These are phyloP conservation scores for Leishmania aethiopica DNA, from an alignment of 208 protist genomes.

Conservation along the genomic window DNA sequence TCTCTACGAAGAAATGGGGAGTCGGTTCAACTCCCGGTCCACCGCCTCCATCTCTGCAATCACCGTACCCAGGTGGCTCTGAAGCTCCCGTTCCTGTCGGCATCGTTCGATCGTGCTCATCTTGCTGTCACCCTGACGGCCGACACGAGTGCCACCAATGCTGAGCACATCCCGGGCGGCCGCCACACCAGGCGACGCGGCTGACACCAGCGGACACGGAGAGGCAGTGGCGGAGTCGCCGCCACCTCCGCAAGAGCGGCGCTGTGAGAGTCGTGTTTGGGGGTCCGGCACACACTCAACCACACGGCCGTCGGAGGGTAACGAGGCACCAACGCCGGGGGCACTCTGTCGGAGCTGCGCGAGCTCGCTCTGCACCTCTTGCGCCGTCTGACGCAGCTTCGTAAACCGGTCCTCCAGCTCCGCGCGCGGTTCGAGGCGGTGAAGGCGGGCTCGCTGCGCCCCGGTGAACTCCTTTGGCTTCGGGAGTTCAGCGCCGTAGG, in stretches of 20 bases:
- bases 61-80: constrained; percentile 42
- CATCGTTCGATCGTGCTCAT: constrained; percentile 46
- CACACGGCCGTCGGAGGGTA: neutral
- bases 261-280: constrained; percentile 14
- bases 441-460: constrained; percentile 54
- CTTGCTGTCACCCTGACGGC: constrained; percentile 8
- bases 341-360: constrained; percentile 32
- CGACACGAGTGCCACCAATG: constrained; percentile 4
- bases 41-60: constrained; percentile 75
- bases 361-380: constrained; percentile 57
- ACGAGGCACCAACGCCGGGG: neutral
- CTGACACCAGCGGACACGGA: neutral
- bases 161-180: constrained; percentile 2
- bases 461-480: constrained; percentile 69
- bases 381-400: constrained; percentile 42
- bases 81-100: constrained; percentile 54
- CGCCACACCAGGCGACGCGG: neutral
- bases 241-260: neutral
- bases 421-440: constrained; percentile 48
- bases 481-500: constrained; percentile 71
- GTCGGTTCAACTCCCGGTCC: constrained; percentile 51
- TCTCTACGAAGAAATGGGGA: constrained; percentile 12
- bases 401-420: constrained; percentile 74
- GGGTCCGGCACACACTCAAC: neutral
- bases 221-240: neutral